These are phyloP conservation scores for Geotrichum aggregatum DNA, from an alignment of 1,139 yeast genomes.

Conservation along the genomic window DNA sequence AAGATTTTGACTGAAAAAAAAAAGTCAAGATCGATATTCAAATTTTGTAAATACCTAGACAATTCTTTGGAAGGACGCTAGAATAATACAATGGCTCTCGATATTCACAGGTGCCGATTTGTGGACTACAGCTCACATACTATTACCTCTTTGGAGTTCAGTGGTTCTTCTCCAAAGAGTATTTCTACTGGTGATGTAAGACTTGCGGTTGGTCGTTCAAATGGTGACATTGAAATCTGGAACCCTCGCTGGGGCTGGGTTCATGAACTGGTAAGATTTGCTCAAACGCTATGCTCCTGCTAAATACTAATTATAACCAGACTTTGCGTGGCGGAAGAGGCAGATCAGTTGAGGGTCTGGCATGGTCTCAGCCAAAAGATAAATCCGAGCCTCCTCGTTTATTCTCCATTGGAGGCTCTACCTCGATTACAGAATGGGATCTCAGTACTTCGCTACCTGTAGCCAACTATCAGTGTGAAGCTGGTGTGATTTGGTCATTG, in stretches of 20 bases:
- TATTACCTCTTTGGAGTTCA: constrained; percentile 77
- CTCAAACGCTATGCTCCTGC: constrained; percentile 25
- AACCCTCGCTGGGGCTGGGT: constrained; percentile 67
- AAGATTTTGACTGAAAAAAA: background rate
- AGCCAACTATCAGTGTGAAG: constrained; percentile 80
- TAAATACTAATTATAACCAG: constrained; percentile 37
- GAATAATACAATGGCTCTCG: constrained; percentile 40
- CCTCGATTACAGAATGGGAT: constrained; percentile 91
- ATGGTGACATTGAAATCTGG: constrained; percentile 97
- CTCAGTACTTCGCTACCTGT: constrained; percentile 66
- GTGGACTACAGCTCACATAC: constrained; percentile 86
- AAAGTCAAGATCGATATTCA: background rate
- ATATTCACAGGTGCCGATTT: constrained; percentile 87
- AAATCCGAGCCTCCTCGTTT: constrained; percentile 58
- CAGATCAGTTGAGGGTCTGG: constrained; percentile 82
- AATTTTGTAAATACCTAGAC: background rate
- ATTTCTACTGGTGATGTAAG: constrained; percentile 62
- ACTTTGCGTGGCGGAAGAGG: constrained; percentile 77
- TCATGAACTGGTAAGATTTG: constrained; percentile 40
- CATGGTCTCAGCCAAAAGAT: constrained; percentile 53
- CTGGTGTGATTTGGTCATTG: constrained; percentile 91
- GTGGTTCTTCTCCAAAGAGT: constrained; percentile 53
- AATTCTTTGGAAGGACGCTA: background rate
- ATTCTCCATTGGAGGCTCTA: constrained; percentile 92
- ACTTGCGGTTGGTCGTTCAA: constrained; percentile 86